Conservation (phyloP, 352 stramenopile species). For the Phytophthora sansomeana region DNA sequence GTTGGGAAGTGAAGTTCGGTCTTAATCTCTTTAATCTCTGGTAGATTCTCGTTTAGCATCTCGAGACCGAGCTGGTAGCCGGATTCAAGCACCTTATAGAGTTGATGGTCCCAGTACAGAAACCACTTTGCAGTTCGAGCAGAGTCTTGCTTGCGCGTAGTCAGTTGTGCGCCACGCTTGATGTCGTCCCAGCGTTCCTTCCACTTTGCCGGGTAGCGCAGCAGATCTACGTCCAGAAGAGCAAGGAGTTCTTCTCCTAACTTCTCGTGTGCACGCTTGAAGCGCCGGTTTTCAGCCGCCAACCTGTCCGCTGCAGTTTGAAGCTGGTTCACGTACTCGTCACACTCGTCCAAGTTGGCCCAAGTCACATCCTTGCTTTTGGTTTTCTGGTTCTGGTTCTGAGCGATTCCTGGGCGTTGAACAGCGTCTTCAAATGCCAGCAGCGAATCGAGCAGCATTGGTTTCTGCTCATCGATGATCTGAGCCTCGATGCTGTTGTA, state of each 20-base stretch:
- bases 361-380: slow-evolving; percentile 87
- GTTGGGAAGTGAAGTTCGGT: slow-evolving; percentile 78
- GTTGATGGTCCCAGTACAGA: slow-evolving; percentile 94
- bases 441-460: slow-evolving; percentile 94
- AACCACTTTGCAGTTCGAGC: slow-evolving; percentile 92
- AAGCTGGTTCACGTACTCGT: slow-evolving; percentile 93
- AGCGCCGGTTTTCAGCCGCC: slow-evolving; percentile 89
- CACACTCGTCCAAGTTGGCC: slow-evolving; percentile 92
- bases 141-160: slow-evolving; percentile 83
- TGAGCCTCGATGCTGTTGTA: slow-evolving; percentile 96
- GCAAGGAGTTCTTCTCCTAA: slow-evolving; percentile 78
- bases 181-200: slow-evolving; percentile 89
- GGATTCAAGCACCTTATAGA: slow-evolving; percentile 96
- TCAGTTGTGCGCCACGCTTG: slow-evolving; percentile 68
- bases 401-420: slow-evolving; percentile 62
- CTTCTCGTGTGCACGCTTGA: slow-evolving; percentile 91
- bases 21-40: slow-evolving; percentile 90
- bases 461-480: slow-evolving; percentile 95
- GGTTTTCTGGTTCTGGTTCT: slow-evolving; percentile 47
- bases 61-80: slow-evolving; percentile 95
- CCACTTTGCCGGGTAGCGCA: slow-evolving; percentile 87
- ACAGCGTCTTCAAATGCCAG: slow-evolving; percentile 92
- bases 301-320: slow-evolving; percentile 91
- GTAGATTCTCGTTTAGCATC: slow-evolving; percentile 94
- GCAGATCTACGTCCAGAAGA: slow-evolving; percentile 93